These are phyloP conservation scores for Yamadazyma akitaensis DNA, from an alignment of 805 yeast species.

Conservation along the genomic window DNA sequence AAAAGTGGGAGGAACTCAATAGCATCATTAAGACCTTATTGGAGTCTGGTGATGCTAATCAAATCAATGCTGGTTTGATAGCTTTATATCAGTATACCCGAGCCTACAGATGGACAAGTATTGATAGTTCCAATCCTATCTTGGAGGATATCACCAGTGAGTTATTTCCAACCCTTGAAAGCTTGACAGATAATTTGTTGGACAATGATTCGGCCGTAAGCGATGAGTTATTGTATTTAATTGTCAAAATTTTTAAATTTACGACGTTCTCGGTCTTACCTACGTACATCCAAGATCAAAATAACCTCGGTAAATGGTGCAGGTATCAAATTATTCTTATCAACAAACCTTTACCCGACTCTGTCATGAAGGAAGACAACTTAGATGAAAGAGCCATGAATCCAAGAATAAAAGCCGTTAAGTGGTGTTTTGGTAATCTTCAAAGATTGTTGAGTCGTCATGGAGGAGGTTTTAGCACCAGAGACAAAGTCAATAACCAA, in stretches of 20 bases:
- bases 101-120: constrained; percentile 37
- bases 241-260: constrained; percentile 40
- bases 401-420: constrained; percentile 42
- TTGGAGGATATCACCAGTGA: constrained; percentile 35
- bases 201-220: constrained; percentile 17
- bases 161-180: constrained; percentile 36
- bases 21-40: constrained; percentile 38
- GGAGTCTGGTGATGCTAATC: constrained; percentile 29
- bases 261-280: constrained; percentile 38
- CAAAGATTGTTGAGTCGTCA: constrained; percentile 40
- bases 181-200: constrained; percentile 26
- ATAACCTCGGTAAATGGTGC: constrained; percentile 41
- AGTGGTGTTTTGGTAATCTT: constrained; percentile 45
- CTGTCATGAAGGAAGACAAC: constrained; percentile 30
- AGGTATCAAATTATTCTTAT: constrained; percentile 36
- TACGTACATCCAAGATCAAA: constrained; percentile 31
- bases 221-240: constrained; percentile 38
- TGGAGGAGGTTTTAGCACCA: constrained; percentile 39
- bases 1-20: constrained; percentile 42
- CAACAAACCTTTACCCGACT: constrained; percentile 36
- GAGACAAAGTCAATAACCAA: constrained; percentile 24
- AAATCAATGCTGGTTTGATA: constrained; percentile 38
- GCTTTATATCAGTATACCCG: constrained; percentile 40
- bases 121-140: constrained; percentile 48
- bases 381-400: constrained; percentile 30